Conservation (phyloP, 2,329 filamentous ascomycete species). For the Aspergillus oerlinghausenensis region DNA sequence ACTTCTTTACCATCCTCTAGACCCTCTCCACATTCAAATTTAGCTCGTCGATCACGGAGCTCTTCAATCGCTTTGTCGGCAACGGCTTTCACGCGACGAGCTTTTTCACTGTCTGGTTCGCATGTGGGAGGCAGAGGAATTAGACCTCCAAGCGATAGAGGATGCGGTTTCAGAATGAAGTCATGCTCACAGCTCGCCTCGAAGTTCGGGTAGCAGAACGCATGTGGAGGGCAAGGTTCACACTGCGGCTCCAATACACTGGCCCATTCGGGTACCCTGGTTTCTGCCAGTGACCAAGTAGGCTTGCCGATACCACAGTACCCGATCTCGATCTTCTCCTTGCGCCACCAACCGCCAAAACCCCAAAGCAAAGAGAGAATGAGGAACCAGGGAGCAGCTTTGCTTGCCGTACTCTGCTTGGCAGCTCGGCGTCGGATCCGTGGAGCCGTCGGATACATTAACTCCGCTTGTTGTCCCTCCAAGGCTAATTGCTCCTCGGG, state of each 20-base stretch:
- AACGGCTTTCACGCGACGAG: conserved; percentile 77
- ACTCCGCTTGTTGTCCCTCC: conserved; percentile 60
- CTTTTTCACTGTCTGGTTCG: conserved; percentile 91
- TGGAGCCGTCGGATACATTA: conserved; percentile 24
- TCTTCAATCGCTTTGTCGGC: conserved; percentile 84
- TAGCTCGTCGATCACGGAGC: conserved; percentile 76
- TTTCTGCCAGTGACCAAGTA: conserved; percentile 53
- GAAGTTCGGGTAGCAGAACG: conserved; percentile 77
- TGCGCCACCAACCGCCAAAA: conserved; percentile 78
- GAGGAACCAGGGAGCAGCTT: conserved; percentile 66
- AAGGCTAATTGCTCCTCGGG: conserved; percentile 83
- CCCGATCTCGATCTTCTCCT: conserved; percentile 93
- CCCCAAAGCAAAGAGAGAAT: conserved; percentile 65
- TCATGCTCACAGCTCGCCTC: conserved; percentile 77
- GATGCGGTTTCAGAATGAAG: conserved; percentile 80
- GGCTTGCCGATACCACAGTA: conserved; percentile 82
- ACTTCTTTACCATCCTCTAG: conserved; percentile 58
- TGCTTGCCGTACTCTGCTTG: conserved; percentile 45
- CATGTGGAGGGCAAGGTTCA: conserved; percentile 85
- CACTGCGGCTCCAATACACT: conserved; percentile 71
- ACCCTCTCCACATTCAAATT: conserved; percentile 82
- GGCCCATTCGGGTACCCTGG: conserved; percentile 69
- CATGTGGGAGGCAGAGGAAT: conserved; percentile 85
- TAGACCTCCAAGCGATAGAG: conserved; percentile 73
- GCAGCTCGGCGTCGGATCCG: conserved; percentile 19